Base-by-base conservation (phyloP, 2,329 filamentous ascomycete species). In the Aspergillus udagawae region DNA sequence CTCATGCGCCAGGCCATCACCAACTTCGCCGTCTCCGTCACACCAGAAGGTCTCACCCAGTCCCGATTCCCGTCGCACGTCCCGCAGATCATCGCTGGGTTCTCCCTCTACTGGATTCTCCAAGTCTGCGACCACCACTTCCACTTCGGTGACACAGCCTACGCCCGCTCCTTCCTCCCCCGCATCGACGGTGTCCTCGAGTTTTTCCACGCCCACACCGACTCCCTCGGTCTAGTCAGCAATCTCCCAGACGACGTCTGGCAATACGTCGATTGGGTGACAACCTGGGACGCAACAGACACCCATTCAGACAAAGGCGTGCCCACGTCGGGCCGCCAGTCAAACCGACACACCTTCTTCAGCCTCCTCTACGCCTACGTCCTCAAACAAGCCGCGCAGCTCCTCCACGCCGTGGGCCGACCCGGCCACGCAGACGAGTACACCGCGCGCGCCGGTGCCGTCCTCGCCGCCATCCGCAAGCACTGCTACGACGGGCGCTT, bases 321-420 rank as follows among this genome's bases (percentile, higher is more conserved):
- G 0, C 76, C 76, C 0, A 73, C 72, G 0, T 71, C 74, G 0
- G 75, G 72, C 3, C 63, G 72, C 8, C 63, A 62, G 12, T 70
- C 72, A 2, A 76, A 76, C 50, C 54, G 69, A 3, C 73, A 75
- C 45, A 76, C 77, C 0, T 79, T 77, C 55, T 73, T 73, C 58
- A 78, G 70, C 51, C 62, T 75, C 64, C 61, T 79, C 0, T 78
- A 76, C 52, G 73, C 73, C 0, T 75, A 73, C 49, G 68, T 70
- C 0, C 63, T 79, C 0, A 65, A 68, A 3, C 63, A 70, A 28
- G 70, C 70, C 0, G 74, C 76, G 0, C 9, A 49, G 1, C 66
- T 79, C 0, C 52, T 73, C 3, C 65, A 63, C 4, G 61, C 67
- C 9, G 64, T 76, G 8, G 73, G 71, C 0, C 64, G 77, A 4